These are phyloP conservation scores for Arabidopsis suecica DNA, from an alignment of 345 rosid genomes.

Conservation along the genomic window DNA sequence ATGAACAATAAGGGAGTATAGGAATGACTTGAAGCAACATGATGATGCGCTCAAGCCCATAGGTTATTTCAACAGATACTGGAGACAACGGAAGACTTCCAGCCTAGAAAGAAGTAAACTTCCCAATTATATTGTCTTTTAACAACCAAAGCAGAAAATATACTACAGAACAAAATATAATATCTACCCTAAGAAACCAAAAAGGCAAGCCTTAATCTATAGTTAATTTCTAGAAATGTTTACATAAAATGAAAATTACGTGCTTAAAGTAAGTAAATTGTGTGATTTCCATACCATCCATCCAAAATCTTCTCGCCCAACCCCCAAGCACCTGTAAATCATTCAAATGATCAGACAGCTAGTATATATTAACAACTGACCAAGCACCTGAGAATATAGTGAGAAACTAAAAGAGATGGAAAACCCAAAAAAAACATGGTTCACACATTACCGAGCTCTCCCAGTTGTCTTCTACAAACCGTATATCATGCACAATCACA, in stretches of 20 bases:
- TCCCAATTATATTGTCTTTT: neutral
- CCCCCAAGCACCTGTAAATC: constrained; percentile 90
- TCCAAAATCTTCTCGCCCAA: constrained; percentile 99
- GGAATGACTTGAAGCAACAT: constrained; percentile 92
- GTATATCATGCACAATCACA: constrained; percentile 80
- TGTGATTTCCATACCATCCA: constrained; percentile 99
- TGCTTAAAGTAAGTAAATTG: constrained; percentile 99
- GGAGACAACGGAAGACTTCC: constrained; percentile 95
- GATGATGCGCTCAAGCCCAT: constrained; percentile 96
- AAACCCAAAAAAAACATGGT: neutral
- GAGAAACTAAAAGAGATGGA: neutral
- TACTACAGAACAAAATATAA: neutral
- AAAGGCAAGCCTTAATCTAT: neutral
- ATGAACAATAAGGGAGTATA: constrained; percentile 9
- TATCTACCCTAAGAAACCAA: neutral
- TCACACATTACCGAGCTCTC: constrained; percentile 86
- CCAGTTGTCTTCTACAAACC: constrained; percentile 99
- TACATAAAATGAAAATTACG: constrained; percentile 49
- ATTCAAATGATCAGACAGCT: constrained; percentile 10
- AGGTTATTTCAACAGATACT: constrained; percentile 94
- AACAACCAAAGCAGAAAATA: constrained; percentile 2
- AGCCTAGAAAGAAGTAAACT: constrained; percentile 57
- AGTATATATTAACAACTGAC: neutral
- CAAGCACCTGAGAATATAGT: neutral
- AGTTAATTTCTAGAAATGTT: too few relatives aligned